Evolutionary conservation across 148 eudicot genomes (phyloP).

Genomic region (Fagopyrum homotropicum): DNA sequence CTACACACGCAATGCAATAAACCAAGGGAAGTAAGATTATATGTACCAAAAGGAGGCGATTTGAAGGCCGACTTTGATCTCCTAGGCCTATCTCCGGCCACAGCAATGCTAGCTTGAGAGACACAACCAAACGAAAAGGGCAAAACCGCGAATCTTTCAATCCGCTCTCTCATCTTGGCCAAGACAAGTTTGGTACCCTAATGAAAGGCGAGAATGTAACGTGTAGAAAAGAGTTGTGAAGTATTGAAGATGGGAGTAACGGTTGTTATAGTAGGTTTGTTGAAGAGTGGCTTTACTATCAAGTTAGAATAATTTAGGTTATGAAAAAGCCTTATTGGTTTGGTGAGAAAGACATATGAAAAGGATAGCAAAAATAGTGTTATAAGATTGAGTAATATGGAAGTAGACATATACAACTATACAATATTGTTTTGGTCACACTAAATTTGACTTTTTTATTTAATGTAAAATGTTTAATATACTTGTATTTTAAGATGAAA

Average conservation of each 20-base stretch:
- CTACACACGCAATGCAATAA: neutral
- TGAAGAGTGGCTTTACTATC: conserved; percentile 38
- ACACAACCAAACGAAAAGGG: conserved; percentile 65
- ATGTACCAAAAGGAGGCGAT: conserved; percentile 26
- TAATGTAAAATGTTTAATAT: neutral
- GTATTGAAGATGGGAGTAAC: conserved; percentile 7
- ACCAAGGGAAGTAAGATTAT: neutral
- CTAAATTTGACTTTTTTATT: neutral
- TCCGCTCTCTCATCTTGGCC: conserved; percentile 38
- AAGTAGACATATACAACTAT: conserved; percentile 6
- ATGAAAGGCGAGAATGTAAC: neutral
- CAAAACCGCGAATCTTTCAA: conserved; percentile 54
- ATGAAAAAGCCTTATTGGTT: conserved; percentile 42
- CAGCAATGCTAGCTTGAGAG: conserved; percentile 59
- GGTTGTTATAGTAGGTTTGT: conserved; percentile 34
- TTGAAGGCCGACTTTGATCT: conserved; percentile 28
- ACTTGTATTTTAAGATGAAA: neutral
- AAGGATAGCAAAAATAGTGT: conserved; percentile 13
- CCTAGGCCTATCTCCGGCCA: conserved; percentile 31
- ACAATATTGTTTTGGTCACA: neutral
- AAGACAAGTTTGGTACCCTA: conserved; percentile 5
- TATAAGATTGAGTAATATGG: neutral
- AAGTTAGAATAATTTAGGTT: conserved; percentile 39
- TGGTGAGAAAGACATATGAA: conserved; percentile 32
- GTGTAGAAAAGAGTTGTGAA: conserved; percentile 7